Base-by-base conservation (phyloP, 306 rosid species). In the Cajanus cajan region DNA sequence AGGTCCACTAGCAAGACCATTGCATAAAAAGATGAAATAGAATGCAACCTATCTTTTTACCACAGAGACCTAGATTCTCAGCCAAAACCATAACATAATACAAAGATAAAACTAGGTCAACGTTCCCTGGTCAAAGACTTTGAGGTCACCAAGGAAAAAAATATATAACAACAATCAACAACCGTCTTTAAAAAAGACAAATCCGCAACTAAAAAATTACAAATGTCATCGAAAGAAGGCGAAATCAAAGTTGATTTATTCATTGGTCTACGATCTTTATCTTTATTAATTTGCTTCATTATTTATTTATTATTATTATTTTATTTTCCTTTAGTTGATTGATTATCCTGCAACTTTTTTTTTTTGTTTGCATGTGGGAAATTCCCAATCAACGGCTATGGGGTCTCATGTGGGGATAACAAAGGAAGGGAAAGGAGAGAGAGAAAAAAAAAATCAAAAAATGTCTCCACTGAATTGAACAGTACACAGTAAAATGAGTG, bases 21-120 rank as follows among this genome's bases (percentile, higher is more conserved):
- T 87, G 90, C 93, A 88, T 90, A 64, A 90, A 92, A 90, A 89
- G 93, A 85, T 85, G 92, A 80, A 89, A 86, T 80, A 74, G 65
- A 86, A 88, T 66, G 82, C 86, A 83, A 77, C 82, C 74, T 70
- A 85, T 89, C 90, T 82, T 82, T 85, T 82, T 85, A 84, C 81
- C 81, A 81, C 81, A 74, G 79, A 75, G 82, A 77, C 80, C 59
- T 67, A 78, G 58, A 68, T 62, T 86, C 87, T 68, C 78, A 61
- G 51, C 68, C 61, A 84, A 86, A 87, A 78, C 83, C 34, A 76
- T 83, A 48, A 62, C 85, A 57, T 78, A 78, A 75, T 40, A 75
- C 72, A 75, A 57, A 74, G 77, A 80, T 44, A 33, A 83, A 72
- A 83, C 5, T 57, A 71, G 83, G 96, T 89, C 91, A 90, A 87